Evolutionary conservation across 345 rosid genomes (phyloP), one percentile per base, ranked within the genome.

Genomic region (Kandelia obovata): DNA sequence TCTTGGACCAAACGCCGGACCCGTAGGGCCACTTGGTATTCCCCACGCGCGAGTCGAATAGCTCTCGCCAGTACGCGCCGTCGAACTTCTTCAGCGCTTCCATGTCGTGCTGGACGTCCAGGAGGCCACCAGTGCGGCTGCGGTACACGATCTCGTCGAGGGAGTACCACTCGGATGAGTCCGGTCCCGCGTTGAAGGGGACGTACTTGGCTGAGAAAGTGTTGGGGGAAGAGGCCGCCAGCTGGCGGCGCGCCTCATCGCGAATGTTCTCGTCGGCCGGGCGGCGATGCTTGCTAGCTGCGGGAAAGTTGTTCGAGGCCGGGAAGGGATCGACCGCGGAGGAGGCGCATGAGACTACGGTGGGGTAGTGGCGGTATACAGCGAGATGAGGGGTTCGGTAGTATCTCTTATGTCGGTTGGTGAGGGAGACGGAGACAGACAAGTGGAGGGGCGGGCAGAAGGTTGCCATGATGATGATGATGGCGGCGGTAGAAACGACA

Each of bases 1-100:
- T 92, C 79, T 92, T 92, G 75, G 89, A 83, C 98, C 93, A 92
- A 19, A 90, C 96, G 0, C 96, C 98, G 5, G 98, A 90, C 20
- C 96, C 96, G 59, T 86, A 92, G 0, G 96, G 96, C 95, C 92
- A 90, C 5, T 85, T 79, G 67, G 91, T 90, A 71, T 86, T 89
- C 28, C 96, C 98, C 53, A 90, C 86, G 8, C 96, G 89, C 13
- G 98, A 92, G 72, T 90, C 98, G 63, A 92, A 90, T 58, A 90
- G 83, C 59, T 85, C 85, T 39, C 90, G 73, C 96, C 92, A 90
- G 53, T 89, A 86, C 16, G 81, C 84, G 25, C 97, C 96, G 73
- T 84, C 89, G 79, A 80, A 88, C 53, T 79, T 74, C 78, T 73
- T 80, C 53, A 92, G 73, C 25, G 94, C 92, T 32, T 84, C 85